Conservation (phyloP, 2,329 filamentous ascomycete genomes). For the Sporothrix brasiliensis region DNA sequence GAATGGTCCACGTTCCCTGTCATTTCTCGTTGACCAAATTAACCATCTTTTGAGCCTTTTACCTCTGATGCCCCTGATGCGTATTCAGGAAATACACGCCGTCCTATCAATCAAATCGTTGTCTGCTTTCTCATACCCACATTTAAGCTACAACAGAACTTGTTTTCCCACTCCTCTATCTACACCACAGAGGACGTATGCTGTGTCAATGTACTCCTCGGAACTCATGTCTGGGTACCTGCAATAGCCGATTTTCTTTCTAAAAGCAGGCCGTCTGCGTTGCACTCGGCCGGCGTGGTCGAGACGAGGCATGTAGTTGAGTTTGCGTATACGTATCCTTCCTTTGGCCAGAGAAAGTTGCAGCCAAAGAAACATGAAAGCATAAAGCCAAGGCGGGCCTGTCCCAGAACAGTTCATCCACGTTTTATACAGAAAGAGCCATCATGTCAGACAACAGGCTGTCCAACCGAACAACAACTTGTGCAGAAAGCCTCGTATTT, state of each 20-base stretch:
- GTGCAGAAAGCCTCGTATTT: not conserved
- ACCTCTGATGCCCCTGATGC: not conserved
- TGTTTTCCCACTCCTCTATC: not conserved
- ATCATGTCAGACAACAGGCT: not conserved
- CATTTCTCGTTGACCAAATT: not conserved
- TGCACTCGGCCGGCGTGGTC: not conserved
- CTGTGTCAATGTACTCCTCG: too few species aligned
- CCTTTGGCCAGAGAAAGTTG: not conserved
- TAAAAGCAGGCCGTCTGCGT: too few species aligned
- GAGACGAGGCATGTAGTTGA: not conserved
- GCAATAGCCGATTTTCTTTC: too few species aligned
- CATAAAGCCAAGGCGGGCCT: not conserved
- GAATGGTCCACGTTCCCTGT: not conserved
- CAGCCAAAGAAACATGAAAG: not conserved
- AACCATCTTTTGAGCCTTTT: not conserved
- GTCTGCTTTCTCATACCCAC: not conserved
- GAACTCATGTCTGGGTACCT: not conserved
- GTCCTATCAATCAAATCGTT: not conserved
- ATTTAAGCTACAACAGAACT: not conserved
- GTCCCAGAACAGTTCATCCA: not conserved
- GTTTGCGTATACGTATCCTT: not conserved
- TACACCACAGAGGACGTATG: too few species aligned
- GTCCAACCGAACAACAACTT: not conserved
- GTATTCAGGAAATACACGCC: not conserved
- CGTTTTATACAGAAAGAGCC: not conserved